These are phyloP conservation scores for Calocybe gangraenosa DNA, from an alignment of 768 basidiomycete genomes.

Conservation along the genomic window DNA sequence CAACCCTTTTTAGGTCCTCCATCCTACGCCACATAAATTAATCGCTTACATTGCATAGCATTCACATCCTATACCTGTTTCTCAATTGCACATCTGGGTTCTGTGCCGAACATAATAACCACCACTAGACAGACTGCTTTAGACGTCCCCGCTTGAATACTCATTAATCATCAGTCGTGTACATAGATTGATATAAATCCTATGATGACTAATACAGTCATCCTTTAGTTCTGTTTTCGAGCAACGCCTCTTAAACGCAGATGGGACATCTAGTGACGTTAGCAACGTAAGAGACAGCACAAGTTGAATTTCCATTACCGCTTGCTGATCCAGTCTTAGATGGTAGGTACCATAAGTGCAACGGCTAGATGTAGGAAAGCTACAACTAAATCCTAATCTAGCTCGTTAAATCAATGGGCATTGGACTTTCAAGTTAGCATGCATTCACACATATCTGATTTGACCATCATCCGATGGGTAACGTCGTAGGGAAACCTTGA, in stretches of 20 bases:
- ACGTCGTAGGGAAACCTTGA: conserved; percentile 79
- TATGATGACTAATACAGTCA: too few relatives aligned
- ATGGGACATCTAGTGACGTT: conserved; percentile 89
- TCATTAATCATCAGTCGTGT: too few relatives aligned
- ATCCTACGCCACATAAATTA: conserved; percentile 25
- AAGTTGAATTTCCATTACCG: neutral
- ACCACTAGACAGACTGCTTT: too few relatives aligned
- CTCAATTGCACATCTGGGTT: too few relatives aligned
- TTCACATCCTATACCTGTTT: neutral
- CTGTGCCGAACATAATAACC: too few relatives aligned
- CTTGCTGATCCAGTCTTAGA: neutral
- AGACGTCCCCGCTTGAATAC: too few relatives aligned
- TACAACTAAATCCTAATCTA: conserved; percentile 25
- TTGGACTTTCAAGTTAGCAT: conserved; percentile 80
- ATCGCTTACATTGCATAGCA: neutral
- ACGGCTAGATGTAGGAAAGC: neutral
- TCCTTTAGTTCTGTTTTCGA: too few relatives aligned
- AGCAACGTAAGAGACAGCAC: conserved; percentile 83
- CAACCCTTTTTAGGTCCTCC: conserved; percentile 28
- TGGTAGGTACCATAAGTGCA: conserved; percentile 10
- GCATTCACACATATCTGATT: neutral
- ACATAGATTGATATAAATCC: too few relatives aligned
- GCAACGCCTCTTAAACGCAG: neutral
- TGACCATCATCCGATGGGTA: neutral
- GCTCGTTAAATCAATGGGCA: conserved; percentile 97